Evolutionary conservation across 2,329 filamentous ascomycete species (phyloP), one percentile per base, ranked within the genome.

Genomic region (Fusarium secorum): DNA sequence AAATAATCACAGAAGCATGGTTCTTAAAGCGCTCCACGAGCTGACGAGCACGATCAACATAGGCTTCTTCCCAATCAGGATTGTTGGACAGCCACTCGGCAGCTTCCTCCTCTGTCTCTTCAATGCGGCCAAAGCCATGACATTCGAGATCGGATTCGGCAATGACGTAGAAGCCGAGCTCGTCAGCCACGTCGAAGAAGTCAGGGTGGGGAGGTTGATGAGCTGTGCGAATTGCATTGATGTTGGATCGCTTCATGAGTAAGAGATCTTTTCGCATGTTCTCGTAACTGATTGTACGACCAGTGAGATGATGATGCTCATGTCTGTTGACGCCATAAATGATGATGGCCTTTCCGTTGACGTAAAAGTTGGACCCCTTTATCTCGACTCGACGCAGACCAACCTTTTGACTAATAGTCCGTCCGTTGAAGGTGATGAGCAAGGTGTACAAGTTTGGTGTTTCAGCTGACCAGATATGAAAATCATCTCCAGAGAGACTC

Each of bases 241-340:
- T 86, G 70, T 92, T 91, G 78, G 91, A 86, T 2, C 80, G 81
- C 76, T 92, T 93, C 90, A 93, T 93, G 7, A 85, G 80, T 5
- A 90, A 67, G 6, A 93, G 81, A 67, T 93, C 91, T 2, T 83
- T 79, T 57, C 85, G 83, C 73, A 93, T 85, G n/a, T 86, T 88
- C 0, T 87, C 85, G 32, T 86, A 85, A 0, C 89, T 89, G 2
- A 92, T 88, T 1, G 89, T 84, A 1, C 90, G 86, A 1, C 90
- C 90, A 9, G 85, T 85, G 60, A 85, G 81, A 0, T 89, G 87
- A 72, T 92, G 88, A 69, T 93, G 90, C 63, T 93, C 91, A 70
- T 93, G 91, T 36, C 90, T 85, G 73, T 93, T 93, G 10, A 90
- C 89, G 4, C 91, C 91, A 20, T 89, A 87, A 71, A 93, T 84